Base-by-base conservation (phyloP, 768 basidiomycete genomes). In the Boletus coccyginus region DNA sequence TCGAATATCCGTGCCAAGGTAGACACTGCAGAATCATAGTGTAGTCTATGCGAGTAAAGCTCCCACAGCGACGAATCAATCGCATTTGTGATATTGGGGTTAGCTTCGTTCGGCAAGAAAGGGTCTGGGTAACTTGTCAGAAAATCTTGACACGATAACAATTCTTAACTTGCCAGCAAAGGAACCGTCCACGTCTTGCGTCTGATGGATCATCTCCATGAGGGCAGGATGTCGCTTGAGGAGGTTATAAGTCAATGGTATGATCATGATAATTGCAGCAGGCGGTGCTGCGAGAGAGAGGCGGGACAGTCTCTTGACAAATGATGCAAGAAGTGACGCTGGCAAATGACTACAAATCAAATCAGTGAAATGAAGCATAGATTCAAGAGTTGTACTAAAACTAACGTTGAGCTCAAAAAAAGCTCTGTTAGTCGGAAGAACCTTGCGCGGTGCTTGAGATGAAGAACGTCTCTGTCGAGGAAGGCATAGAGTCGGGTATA, bases 11-110 rank as follows among this genome's bases (percentile, higher is more conserved):
- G 87, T 31, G 85, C 86, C 45, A 98, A 71, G 0, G 92, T 92
- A n/a, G 91, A 85, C n/a, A 96, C 88, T 1, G 85, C 82, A 2
- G 90, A 75, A 58, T 94, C 86, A 67, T 98, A 98, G 71, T 99
- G 96, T 24, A 77, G 71, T 56, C 81, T 77, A 57, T 95, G 87
- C 0, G 90, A 81, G 52, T 84, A 74, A 36, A 99, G 80, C 73
- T 99, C 96, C 97, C 97, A 98, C 14, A 97, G 71, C 10, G 93
- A 95, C 44, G 92, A 94, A 43, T 88, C 82, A 14, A 96, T 77
- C 0, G 96, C 96, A 50, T 83, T 77, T 3, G 94, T 90, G 42
- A 82, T 73, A 44, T 87, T 78, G 0, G 95, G 95, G 57, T 94
- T 88, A 3, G 72, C 65, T 65, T 95, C 92, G 0, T 73, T 57